Evolutionary conservation across 495 filamentous ascomycete genomes (phyloP).

Genomic region (Astrothelium macrocarpum): DNA sequence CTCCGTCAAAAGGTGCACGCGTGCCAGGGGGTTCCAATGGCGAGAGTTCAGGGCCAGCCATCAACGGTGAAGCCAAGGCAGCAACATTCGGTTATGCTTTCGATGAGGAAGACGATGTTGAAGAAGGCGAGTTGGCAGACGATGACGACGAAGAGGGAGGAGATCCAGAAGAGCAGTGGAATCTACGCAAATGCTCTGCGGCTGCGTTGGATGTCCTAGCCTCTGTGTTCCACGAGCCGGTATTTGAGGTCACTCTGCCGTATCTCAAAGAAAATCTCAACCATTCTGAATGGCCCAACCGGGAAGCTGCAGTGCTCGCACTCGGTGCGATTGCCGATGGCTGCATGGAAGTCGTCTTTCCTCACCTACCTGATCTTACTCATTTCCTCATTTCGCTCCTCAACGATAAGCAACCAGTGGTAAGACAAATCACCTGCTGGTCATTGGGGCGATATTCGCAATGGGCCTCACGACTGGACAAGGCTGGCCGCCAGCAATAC

Average conservation of each 20-base stretch:
- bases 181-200: conserved; percentile 92
- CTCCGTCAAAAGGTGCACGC: conserved; percentile 56
- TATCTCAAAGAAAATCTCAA: conserved; percentile 85
- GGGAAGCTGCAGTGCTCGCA: conserved; percentile 90
- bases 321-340: conserved; percentile 93
- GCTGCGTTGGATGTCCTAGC: conserved; percentile 92
- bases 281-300: conserved; percentile 81
- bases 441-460: conserved; percentile 86
- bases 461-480: conserved; percentile 74
- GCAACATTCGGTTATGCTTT: conserved; percentile 25
- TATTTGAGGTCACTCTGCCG: conserved; percentile 85
- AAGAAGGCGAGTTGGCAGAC: conserved; percentile 83
- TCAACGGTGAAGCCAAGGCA: conserved; percentile 26
- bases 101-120: conserved; percentile 56
- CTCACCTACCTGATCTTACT: conserved; percentile 83
- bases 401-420: conserved; percentile 79
- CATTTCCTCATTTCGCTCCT: conserved; percentile 84
- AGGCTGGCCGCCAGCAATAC: conserved; percentile 58
- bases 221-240: conserved; percentile 73
- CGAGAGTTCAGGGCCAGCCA: conserved; percentile 35
- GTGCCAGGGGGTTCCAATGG: conserved; percentile 39
- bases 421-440: conserved; percentile 97
- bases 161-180: conserved; percentile 91
- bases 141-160: conserved; percentile 60
- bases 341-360: conserved; percentile 80